Conservation (phyloP, 2,329 filamentous ascomycete species). For the Colletotrichum sp. region DNA sequence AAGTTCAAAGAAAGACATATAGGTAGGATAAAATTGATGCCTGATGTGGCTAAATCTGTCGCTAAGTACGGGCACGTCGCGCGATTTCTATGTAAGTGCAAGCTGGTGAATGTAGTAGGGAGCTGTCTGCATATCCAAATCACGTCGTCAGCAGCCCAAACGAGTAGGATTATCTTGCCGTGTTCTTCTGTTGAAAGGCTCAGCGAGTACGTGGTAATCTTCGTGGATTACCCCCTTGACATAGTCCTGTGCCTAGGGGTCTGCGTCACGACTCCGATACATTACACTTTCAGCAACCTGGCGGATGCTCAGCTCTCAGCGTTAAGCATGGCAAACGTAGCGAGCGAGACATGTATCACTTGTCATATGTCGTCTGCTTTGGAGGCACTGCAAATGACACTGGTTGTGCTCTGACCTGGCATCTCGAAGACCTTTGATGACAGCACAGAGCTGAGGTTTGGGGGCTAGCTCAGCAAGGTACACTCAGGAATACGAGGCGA, state of each 20-base stretch:
- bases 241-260: background rate
- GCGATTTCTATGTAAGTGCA: background rate
- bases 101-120: background rate
- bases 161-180: too few relatives aligned
- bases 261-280: background rate
- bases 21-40: background rate
- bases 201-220: too few relatives aligned
- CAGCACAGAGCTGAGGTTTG: background rate
- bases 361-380: background rate
- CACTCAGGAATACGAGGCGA: background rate
- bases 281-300: background rate
- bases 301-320: background rate
- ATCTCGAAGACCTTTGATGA: background rate
- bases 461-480: background rate
- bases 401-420: background rate
- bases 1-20: background rate
- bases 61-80: background rate
- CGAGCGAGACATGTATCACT: background rate
- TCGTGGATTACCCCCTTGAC: background rate
- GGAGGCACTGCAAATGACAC: background rate
- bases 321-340: background rate
- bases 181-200: background rate
- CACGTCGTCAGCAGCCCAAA: background rate
- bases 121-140: background rate
- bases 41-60: rapidly evolving